Evolutionary conservation across 2,329 filamentous ascomycete genomes (phyloP), one percentile per base, ranked within the genome.

Genomic region (Aspergillus novofumigatus): DNA sequence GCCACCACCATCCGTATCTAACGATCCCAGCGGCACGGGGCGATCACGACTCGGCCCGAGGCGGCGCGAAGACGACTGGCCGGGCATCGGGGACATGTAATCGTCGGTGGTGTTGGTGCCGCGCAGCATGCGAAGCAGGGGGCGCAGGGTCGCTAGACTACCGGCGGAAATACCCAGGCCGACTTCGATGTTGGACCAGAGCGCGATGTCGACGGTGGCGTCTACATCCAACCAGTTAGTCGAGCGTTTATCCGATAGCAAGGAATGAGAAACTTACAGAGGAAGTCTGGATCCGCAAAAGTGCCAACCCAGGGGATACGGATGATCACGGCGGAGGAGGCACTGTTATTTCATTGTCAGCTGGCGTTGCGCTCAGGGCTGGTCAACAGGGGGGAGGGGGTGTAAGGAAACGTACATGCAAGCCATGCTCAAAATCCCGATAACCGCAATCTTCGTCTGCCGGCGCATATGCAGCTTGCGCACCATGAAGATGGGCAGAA

Each of bases 341-440:
- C 80, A 47, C 70, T 72, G 26, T 5, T 72, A 28, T 5, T 23
- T 29, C 23, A 11, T 29, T 7, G 85, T 79, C 35, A 55, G n/a
- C n/a, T n/a, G n/a, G n/a, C n/a, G n/a, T n/a, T n/a, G n/a, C n/a
- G n/a, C n/a, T n/a, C n/a, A n/a, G n/a, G n/a, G n/a, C n/a, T n/a
- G n/a, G n/a, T n/a, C n/a, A n/a, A n/a, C n/a, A n/a, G n/a, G n/a
- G n/a, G n/a, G n/a, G n/a, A n/a, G n/a, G n/a, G n/a, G n/a, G n/a
- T n/a, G n/a, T n/a, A n/a, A n/a, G n/a, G n/a, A n/a, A n/a, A n/a
- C n/a, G n/a, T 63, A 72, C 69, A 78, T 76, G 63, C 83, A 83
- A 35, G 82, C 86, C 73, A 86, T 80, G 2, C 77, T 75, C 51
- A 87, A 70, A 48, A 87, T 76, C 0, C 77, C 75, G 9, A 80